Evolutionary conservation across 2,329 filamentous ascomycete genomes (phyloP).

Genomic region (Aureobasidium melanogenum): DNA sequence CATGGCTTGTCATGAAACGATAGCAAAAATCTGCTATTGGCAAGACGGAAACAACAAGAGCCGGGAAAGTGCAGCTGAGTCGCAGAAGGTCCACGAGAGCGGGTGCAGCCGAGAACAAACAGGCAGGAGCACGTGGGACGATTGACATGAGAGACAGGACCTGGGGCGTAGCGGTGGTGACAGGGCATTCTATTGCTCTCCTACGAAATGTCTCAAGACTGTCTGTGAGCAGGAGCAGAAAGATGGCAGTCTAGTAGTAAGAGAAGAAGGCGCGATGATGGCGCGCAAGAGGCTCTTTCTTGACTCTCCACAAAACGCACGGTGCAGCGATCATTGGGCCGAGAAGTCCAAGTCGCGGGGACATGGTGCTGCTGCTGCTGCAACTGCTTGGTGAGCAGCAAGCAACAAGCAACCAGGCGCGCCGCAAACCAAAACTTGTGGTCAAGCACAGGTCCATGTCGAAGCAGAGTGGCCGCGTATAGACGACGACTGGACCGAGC

Average conservation of each 20-base stretch:
- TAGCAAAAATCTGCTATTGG: neutral
- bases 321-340: neutral
- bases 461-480: neutral
- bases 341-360: neutral
- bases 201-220: no score
- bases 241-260: neutral
- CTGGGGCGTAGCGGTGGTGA: neutral
- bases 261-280: neutral
- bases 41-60: neutral
- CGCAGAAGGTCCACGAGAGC: neutral
- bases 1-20: neutral
- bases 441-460: neutral
- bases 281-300: neutral
- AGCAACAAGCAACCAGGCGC: neutral
- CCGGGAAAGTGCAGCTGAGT: neutral
- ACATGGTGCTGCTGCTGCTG: neutral
- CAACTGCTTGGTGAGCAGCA: neutral
- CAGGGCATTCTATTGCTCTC: no score
- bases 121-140: neutral
- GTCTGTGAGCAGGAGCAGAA: neutral
- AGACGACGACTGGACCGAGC: slow-evolving; percentile 4
- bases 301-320: slow-evolving; percentile 2
- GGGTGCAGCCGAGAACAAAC: neutral
- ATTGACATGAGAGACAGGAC: neutral
- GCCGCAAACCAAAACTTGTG: neutral